Base-by-base conservation (phyloP, 1,284 basidiomycete genomes). In the Inonotus obliquus region DNA sequence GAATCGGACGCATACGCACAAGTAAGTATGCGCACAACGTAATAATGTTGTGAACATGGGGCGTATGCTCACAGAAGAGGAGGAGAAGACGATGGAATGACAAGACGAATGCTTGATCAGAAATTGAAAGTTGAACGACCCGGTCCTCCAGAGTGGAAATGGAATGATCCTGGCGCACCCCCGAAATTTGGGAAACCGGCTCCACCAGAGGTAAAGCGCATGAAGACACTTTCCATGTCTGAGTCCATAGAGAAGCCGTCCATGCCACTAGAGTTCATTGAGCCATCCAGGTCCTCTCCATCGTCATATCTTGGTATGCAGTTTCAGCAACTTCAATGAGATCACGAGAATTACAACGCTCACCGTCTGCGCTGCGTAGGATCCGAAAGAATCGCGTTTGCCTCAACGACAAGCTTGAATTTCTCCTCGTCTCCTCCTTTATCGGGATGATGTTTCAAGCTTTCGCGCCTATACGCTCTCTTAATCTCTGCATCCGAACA, bases 361-460 rank as follows among this genome's bases (percentile, higher is more conserved):
- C 35, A 91, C 54, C 89, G 81, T 64, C 86, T 77, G 41, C 91
- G 79, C 56, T 86, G 77, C 23, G 74, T 75, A 0, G 89, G 79
- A 67, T 93, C 91, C 0, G 88, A 91, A 9, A 93, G 82, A 1
- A 93, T 86, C 10, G 82, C 80, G 67, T 93, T 79, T 5, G 90
- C 89, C 73, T 92, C 89, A 1, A 79, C 83, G 14, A 91, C 86
- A 23, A 92, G 81, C 71, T 94, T 93, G 80, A 94, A 93, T 69
- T 92, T 90, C 69, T 93, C 91, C 71, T 92, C 89, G 70, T 91
- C 89, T 25, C 89, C 88, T 32, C 88, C 88, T 82, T 92, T 92
- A 71, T 92, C 89, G 48, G 91, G 91, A 75, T 94, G 92, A 68
- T 92, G 90, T 66, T 86, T 89, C 69, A 93, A 74, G 69, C 85